Percentiles rank a stretch among this genome's conserved stretches.
These are phyloP conservation scores for Astrocystis sublimbata DNA, from an alignment of 495 filamentous ascomycete genomes.

Conservation along the genomic window DNA sequence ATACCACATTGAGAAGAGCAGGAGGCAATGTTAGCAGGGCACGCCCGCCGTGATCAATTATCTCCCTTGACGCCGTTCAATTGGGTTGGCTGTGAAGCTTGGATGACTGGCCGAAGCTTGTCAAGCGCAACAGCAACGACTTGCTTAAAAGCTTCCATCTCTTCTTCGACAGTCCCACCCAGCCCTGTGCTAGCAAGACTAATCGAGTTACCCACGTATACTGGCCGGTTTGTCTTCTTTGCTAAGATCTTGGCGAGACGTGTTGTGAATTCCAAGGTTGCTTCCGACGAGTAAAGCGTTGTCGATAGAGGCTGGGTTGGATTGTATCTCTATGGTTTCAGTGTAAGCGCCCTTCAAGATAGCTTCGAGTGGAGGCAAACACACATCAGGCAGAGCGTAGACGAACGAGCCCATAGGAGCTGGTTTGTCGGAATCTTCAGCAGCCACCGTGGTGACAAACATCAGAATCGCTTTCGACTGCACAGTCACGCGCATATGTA, in stretches of 20 bases:
- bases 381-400: slow-evolving; percentile 87
- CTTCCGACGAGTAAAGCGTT: slow-evolving; percentile 69
- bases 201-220: slow-evolving; percentile 82
- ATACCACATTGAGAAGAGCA: background rate
- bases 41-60: background rate
- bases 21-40: background rate
- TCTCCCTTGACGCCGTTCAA: background rate
- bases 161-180: slow-evolving; percentile 82
- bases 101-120: slow-evolving; percentile 40
- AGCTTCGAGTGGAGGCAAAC: slow-evolving; percentile 24
- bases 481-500: slow-evolving; percentile 75
- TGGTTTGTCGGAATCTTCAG: slow-evolving; percentile 54
- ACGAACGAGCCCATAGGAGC: slow-evolving; percentile 80
- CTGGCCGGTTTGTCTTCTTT: slow-evolving; percentile 64
- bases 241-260: slow-evolving; percentile 81
- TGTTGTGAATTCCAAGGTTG: slow-evolving; percentile 81
- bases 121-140: slow-evolving; percentile 68
- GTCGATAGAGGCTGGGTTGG: slow-evolving; percentile 70
- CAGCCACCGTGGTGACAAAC: slow-evolving; percentile 72
- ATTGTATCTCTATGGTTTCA: slow-evolving; percentile 51
- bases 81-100: background rate
- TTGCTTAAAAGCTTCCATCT: slow-evolving; percentile 81
- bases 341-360: slow-evolving; percentile 5
- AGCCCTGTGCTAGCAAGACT: slow-evolving; percentile 66
- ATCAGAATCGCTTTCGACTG: slow-evolving; percentile 65